Evolutionary conservation across 371 early-diverging fungal species (phyloP), one percentile per base, ranked within the genome.

Genomic region (Cokeromyces recurvatus): DNA sequence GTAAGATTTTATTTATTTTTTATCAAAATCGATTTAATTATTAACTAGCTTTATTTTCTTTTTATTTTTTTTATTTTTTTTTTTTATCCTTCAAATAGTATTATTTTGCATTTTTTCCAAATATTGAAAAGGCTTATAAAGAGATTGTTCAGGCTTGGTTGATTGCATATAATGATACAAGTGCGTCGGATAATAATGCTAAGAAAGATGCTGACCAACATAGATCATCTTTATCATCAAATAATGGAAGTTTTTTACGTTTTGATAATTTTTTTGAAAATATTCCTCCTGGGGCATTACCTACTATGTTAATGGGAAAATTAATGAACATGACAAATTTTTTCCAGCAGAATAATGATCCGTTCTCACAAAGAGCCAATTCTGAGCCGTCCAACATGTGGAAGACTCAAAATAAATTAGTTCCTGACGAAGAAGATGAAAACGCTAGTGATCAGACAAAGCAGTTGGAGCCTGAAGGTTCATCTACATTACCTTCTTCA

Each of bases 71-170:
- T n/a, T n/a, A n/a, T n/a, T n/a, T n/a, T n/a, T n/a, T n/a, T n/a
- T n/a, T n/a, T n/a, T n/a, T n/a, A n/a, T n/a, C n/a, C n/a, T n/a
- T 8, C 29, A 29, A 29, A 29, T 8, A 83, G 84, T 86, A 85
- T 37, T 81, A 74, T 38, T 87, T 86, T 61, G 71, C 84, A 0
- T 86, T 79, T 52, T 85, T 84, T 38, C 64, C 63, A 6, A 43
- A 59, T 47, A 51, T 54, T 17, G 46, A 59, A 7, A 21, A 23
- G 4, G 59, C 46, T 10, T 54, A 46, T 43, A 21, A 27, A 17
- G 32, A 36, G 23, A 54, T 54, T n/a, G 32, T 36, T 1, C 23
- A 31, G 4, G 17, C 29, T 2, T 53, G 55, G 59, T 46, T 38
- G 36, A 39, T 1, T 14, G 29, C 29, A 27, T 27, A 5, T 11